phyloP scores from a whole-genome alignment of 2,329 filamentous ascomycete genomes.

The Colletotrichum scovillei region DNA sequence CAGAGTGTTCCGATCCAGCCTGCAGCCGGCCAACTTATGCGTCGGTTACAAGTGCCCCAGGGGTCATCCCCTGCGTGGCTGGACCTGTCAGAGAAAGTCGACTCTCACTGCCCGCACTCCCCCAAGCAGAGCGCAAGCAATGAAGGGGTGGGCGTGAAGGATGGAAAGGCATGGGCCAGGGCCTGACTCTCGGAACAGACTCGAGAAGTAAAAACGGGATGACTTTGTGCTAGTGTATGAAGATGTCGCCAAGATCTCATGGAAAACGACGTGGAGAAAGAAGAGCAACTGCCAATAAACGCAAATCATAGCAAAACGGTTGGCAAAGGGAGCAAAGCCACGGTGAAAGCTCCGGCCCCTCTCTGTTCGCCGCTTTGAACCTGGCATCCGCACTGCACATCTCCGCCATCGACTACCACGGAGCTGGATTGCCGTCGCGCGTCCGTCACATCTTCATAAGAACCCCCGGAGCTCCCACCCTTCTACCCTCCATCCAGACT shows the following conservation, averaged over 20 bases:
- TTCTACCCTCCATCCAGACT: background rate
- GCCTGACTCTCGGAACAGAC: constrained; percentile 14
- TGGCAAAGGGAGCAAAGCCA: constrained; percentile 25
- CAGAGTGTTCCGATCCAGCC: constrained; percentile 15
- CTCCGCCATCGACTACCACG: constrained; percentile 6
- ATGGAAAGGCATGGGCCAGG: constrained; percentile 16
- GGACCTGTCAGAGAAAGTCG: constrained; percentile 14
- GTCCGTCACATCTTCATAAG: constrained; percentile 25
- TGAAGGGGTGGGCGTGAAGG: background rate
- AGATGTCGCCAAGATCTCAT: constrained; percentile 24
- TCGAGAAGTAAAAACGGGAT: constrained; percentile 17
- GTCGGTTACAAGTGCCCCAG: constrained; percentile 22
- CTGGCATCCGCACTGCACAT: constrained; percentile 9
- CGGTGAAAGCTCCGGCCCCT: constrained; percentile 2
- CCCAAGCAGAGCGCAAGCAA: constrained; percentile 23
- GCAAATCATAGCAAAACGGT: constrained; percentile 27
- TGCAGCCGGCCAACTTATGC: constrained; percentile 23
- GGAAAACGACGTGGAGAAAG: constrained; percentile 16
- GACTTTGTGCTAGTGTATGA: constrained; percentile 29
- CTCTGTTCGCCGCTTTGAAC: constrained; percentile 29
- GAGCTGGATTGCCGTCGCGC: constrained; percentile 15
- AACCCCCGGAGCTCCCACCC: constrained; percentile 27
- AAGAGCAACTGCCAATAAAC: constrained; percentile 18
- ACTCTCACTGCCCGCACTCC: constrained; percentile 25
- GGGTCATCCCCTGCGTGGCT: constrained; percentile 24